Evolutionary conservation across 768 basidiomycete genomes (phyloP).

Genomic region (Boletus tomentosulus): DNA sequence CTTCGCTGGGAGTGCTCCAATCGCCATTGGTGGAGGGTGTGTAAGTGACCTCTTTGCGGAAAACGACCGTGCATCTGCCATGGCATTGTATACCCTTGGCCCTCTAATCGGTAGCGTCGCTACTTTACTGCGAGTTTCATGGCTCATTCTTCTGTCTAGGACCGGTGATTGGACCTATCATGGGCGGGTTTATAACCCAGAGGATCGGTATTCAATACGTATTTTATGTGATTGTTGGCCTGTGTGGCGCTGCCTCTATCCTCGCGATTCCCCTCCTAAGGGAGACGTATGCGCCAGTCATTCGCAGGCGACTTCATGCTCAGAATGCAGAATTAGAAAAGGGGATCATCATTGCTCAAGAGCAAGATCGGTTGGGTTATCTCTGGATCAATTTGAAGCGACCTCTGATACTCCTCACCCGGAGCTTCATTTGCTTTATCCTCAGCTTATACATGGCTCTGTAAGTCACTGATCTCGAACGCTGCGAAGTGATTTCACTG

Average conservation of each 20-base stretch:
- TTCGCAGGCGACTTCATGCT: slow-evolving; percentile 46
- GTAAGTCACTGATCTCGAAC: slow-evolving; percentile 36
- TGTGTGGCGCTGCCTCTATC: slow-evolving; percentile 40
- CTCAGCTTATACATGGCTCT: slow-evolving; percentile 70
- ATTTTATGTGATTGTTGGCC: slow-evolving; percentile 46
- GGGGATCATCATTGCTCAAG: slow-evolving; percentile 21
- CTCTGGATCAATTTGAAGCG: slow-evolving; percentile 61
- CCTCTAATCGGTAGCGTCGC: slow-evolving; percentile 49
- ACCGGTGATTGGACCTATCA: slow-evolving; percentile 58
- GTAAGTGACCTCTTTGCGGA: slow-evolving; percentile 64
- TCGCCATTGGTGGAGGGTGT: slow-evolving; percentile 60
- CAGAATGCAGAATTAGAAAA: slow-evolving; percentile 44
- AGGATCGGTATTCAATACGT: slow-evolving; percentile 58
- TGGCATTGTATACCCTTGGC: slow-evolving; percentile 64
- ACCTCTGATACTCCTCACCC: slow-evolving; percentile 53
- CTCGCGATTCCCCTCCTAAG: slow-evolving; percentile 59
- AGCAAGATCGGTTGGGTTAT: slow-evolving; percentile 34
- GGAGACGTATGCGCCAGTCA: slow-evolving; percentile 75
- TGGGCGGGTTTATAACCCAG: slow-evolving; percentile 62
- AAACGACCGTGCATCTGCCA: slow-evolving; percentile 58
- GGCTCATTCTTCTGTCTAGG: slow-evolving; percentile 14
- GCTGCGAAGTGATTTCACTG: background rate
- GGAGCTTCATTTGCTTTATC: slow-evolving; percentile 66
- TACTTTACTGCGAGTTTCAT: background rate
- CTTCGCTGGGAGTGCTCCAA: slow-evolving; percentile 58